A percentile compares a stretch with the other conserved stretches of the same genome.
Evolutionary conservation across 2,329 filamentous ascomycete genomes (phyloP).

Genomic region (Fusarium agapanthi): DNA sequence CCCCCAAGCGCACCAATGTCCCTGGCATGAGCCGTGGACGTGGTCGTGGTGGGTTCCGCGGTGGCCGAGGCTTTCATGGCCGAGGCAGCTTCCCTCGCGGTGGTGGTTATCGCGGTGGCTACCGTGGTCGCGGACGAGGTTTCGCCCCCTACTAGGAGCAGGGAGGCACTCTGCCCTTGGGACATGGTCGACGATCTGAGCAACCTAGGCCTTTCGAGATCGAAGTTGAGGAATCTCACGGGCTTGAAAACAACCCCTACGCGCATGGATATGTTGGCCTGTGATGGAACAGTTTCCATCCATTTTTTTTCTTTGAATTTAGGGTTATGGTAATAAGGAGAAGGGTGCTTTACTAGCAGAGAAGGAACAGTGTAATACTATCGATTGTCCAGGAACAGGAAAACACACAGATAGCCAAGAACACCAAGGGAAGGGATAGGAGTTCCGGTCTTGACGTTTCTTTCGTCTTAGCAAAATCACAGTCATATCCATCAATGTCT

Average conservation of each 20-base stretch:
- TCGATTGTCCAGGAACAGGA: conserved; percentile 12
- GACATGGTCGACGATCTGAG: conserved; percentile 25
- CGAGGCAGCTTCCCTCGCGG: conserved; percentile 60
- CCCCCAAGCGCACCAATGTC: conserved; percentile 93
- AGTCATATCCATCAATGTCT: neutral
- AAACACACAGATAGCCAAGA: conserved; percentile 25
- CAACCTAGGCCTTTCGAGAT: conserved; percentile 38
- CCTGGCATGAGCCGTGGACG: conserved; percentile 91
- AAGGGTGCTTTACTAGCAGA: conserved; percentile 28
- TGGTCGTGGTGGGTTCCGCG: conserved; percentile 45
- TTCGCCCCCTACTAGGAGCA: conserved; percentile 70
- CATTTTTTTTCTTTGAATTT: conserved; percentile 16
- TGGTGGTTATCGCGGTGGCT: conserved; percentile 72
- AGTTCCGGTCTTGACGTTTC: conserved; percentile 38
- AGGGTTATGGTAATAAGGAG: conserved; percentile 30
- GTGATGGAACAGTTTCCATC: conserved; percentile 3
- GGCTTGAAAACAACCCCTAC: conserved; percentile 20
- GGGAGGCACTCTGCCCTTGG: conserved; percentile 41
- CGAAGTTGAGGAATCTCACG: conserved; percentile 36
- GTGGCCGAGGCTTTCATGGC: conserved; percentile 61
- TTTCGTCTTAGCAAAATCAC: conserved; percentile 14
- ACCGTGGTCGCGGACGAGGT: conserved; percentile 71
- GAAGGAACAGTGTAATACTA: conserved; percentile 35
- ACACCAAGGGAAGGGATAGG: conserved; percentile 28
- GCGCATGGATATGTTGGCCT: conserved; percentile 15